These are phyloP conservation scores for Croton setiger DNA, from an alignment of 441 rosid species.

Conservation along the genomic window DNA sequence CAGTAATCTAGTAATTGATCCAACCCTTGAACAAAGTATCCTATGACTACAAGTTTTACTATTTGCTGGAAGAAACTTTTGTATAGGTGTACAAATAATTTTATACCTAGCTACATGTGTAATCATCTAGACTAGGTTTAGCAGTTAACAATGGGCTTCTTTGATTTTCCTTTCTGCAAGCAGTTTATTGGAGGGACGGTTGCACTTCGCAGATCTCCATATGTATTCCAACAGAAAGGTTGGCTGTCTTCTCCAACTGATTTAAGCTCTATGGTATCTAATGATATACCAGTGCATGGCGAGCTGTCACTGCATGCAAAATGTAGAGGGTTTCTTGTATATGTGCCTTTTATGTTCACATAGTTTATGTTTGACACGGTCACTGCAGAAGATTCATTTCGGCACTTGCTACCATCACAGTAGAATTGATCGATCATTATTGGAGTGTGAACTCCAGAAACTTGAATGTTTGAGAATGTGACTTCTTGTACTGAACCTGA, in stretches of 20 bases:
- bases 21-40: not conserved
- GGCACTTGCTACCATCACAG: slow-evolving; percentile 59
- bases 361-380: slow-evolving; percentile 65
- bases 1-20: not conserved
- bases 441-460: slow-evolving; percentile 59
- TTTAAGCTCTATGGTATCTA: slow-evolving; percentile 51
- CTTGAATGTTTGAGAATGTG: slow-evolving; percentile 79
- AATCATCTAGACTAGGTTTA: slow-evolving; percentile 21
- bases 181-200: slow-evolving; percentile 62
- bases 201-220: slow-evolving; percentile 50
- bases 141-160: slow-evolving; percentile 34
- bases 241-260: slow-evolving; percentile 33
- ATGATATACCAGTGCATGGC: slow-evolving; percentile 67
- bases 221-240: slow-evolving; percentile 75
- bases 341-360: slow-evolving; percentile 69
- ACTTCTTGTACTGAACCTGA: slow-evolving; percentile 67
- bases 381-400: slow-evolving; percentile 69
- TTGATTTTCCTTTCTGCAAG: slow-evolving; percentile 41
- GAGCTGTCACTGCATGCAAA: slow-evolving; percentile 77
- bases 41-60: not conserved
- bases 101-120: not conserved
- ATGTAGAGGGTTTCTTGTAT: slow-evolving; percentile 51
- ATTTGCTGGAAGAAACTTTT: not conserved
- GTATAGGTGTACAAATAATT: not conserved
- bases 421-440: slow-evolving; percentile 87